Evolutionary conservation across 2,329 filamentous ascomycete species (phyloP).

Genomic region (Zymoseptoria tritici): DNA sequence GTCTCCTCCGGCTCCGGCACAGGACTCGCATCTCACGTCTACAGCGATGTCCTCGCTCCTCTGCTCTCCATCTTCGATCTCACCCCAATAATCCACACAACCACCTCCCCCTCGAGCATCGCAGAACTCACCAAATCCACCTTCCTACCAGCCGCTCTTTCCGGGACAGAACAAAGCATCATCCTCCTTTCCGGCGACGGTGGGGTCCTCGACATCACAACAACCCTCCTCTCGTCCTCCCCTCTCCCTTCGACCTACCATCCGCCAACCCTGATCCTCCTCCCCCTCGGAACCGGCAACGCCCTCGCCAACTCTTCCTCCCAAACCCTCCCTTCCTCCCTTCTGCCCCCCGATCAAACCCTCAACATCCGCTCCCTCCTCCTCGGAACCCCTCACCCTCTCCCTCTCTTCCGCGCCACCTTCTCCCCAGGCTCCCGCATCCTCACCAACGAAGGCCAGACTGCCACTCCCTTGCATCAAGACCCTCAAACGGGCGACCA

Average conservation of each 20-base stretch:
- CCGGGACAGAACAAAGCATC: slow-evolving; percentile 50
- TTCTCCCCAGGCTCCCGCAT: slow-evolving; percentile 41
- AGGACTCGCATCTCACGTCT: slow-evolving; percentile 34
- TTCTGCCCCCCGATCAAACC: slow-evolving; percentile 3
- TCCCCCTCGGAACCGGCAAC: slow-evolving; percentile 38
- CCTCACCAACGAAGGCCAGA: slow-evolving; percentile 37
- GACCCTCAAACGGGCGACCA: slow-evolving; percentile 25
- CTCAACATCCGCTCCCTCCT: slow-evolving; percentile 32
- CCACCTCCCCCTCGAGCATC: slow-evolving; percentile 57
- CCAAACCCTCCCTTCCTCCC: slow-evolving; percentile 1
- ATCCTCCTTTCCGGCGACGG: slow-evolving; percentile 83
- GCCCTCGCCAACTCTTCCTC: slow-evolving; percentile 42
- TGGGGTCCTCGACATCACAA: slow-evolving; percentile 74
- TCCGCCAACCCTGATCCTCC: slow-evolving; percentile 49
- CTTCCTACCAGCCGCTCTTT: slow-evolving; percentile 44
- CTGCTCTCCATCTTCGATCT: slow-evolving; percentile 8
- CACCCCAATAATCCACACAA: slow-evolving; percentile 46
- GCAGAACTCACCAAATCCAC: slow-evolving; percentile 50
- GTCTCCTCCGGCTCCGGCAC: slow-evolving; percentile 41
- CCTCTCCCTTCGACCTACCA: slow-evolving; percentile 18
- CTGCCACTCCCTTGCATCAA: slow-evolving; percentile 32
- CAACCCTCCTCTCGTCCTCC: slow-evolving; percentile 45
- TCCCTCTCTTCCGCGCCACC: slow-evolving; percentile 38
- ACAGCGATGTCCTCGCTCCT: slow-evolving; percentile 31
- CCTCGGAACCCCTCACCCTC: slow-evolving; percentile 27